Evolutionary conservation across 345 rosid genomes (phyloP).

Genomic region (Theobroma cacao): DNA sequence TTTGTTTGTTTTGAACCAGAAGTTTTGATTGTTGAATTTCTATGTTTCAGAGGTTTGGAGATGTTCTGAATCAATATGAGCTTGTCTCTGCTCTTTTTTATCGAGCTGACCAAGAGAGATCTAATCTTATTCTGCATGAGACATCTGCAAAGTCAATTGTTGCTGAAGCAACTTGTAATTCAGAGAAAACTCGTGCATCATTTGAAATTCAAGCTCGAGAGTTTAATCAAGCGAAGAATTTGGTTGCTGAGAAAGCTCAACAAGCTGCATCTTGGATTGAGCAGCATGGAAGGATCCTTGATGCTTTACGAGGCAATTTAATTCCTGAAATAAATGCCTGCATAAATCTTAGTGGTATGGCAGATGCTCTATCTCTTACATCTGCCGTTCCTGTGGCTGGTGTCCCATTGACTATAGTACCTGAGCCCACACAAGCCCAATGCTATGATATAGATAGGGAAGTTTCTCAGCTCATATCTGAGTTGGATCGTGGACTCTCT

Average conservation of each 20-base stretch:
- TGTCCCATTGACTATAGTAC: conserved; percentile 81
- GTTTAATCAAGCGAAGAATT: conserved; percentile 72
- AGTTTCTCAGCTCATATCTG: conserved; percentile 59
- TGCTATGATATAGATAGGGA: conserved; percentile 83
- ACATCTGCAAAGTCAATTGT: conserved; percentile 76
- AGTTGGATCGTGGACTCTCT: conserved; percentile 65
- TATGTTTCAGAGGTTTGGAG: conserved; percentile 66
- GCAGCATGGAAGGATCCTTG: conserved; percentile 81
- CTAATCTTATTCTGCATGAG: conserved; percentile 65
- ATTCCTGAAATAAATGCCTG: conserved; percentile 57
- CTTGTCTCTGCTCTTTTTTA: conserved; percentile 56
- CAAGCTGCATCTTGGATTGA: conserved; percentile 83
- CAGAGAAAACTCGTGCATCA: conserved; percentile 57
- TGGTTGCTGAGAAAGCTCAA: conserved; percentile 75
- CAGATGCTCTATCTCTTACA: conserved; percentile 64
- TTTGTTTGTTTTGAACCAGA: conserved; percentile 4
- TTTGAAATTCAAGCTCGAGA: conserved; percentile 81
- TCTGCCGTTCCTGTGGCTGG: conserved; percentile 82
- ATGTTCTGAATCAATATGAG: conserved; percentile 73
- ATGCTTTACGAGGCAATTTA: conserved; percentile 67
- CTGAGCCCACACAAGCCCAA: conserved; percentile 90
- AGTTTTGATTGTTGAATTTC: conserved; percentile 18
- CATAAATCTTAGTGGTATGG: conserved; percentile 40
- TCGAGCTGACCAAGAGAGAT: conserved; percentile 83
- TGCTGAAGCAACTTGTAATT: conserved; percentile 70